Evolutionary conservation across 805 yeast genomes (phyloP).

Genomic region (Metschnikowia rubicola): DNA sequence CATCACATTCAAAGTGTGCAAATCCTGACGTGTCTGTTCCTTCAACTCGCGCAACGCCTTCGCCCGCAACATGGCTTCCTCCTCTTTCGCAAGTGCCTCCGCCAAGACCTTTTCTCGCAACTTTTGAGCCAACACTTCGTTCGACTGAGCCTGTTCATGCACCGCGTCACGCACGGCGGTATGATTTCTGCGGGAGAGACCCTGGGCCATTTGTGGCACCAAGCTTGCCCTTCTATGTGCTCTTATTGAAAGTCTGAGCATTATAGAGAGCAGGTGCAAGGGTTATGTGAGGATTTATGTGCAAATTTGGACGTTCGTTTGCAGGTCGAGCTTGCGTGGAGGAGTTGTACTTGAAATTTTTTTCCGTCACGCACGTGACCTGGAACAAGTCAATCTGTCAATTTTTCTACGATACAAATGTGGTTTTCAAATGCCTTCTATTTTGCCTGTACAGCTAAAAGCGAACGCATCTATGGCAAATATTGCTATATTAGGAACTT

Average conservation of each 20-base stretch:
- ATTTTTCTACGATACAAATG: too few relatives aligned
- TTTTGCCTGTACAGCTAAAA: too few relatives aligned
- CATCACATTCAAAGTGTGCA: conserved; percentile 32
- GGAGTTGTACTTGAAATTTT: background rate
- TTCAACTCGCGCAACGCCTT: conserved; percentile 34
- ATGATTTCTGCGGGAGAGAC: background rate
- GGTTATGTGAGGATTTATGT: background rate
- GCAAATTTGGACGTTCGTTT: background rate
- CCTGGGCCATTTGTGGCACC: background rate
- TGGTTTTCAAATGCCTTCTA: too few relatives aligned
- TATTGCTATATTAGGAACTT: too few relatives aligned
- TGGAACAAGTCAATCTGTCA: background rate
- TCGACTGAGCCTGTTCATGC: background rate
- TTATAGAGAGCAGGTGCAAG: background rate
- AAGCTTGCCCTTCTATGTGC: background rate
- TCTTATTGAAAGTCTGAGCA: conserved; percentile 5
- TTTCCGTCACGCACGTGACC: conserved; percentile 6
- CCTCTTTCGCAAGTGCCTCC: conserved; percentile 42
- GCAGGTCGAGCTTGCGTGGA: background rate
- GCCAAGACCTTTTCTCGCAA: conserved; percentile 40
- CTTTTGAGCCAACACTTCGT: conserved; percentile 7
- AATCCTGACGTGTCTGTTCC: conserved; percentile 23
- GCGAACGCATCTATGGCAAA: too few relatives aligned
- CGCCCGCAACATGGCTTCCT: conserved; percentile 35
- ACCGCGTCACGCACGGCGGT: background rate